Evolutionary conservation across 108 stramenopile species (phyloP).

Genomic region (Thalassiosira profunda): DNA sequence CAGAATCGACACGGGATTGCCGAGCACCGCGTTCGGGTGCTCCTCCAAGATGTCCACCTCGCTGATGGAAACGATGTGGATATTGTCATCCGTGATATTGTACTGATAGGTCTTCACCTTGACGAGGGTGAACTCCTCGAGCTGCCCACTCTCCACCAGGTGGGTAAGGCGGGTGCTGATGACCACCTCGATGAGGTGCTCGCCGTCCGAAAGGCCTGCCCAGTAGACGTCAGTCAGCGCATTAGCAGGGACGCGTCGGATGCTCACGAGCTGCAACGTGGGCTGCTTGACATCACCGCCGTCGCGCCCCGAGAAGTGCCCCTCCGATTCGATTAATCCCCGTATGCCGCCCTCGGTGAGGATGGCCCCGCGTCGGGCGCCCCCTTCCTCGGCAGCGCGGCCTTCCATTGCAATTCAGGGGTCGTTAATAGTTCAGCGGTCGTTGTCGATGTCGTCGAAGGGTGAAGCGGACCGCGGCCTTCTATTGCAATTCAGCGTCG

Average conservation of each 20-base stretch:
- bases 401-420: no score
- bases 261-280: constrained; percentile 40
- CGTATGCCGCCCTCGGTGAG: constrained; percentile 29
- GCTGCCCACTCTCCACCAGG: constrained; percentile 29
- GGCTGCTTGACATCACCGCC: constrained; percentile 26
- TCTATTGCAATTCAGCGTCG: no score
- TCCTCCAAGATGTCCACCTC: constrained; percentile 13
- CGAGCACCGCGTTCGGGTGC: constrained; percentile 9
- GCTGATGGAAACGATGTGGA: constrained; percentile 37
- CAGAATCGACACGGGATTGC: constrained; percentile 35
- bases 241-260: constrained; percentile 51
- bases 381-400: no score
- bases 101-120: constrained; percentile 44
- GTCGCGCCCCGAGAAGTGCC: constrained; percentile 28
- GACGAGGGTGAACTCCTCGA: constrained; percentile 32
- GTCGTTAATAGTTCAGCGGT: no score
- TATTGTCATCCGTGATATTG: constrained; percentile 51
- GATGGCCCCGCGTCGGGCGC: no score
- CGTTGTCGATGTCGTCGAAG: no score
- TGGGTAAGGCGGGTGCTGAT: constrained; percentile 45
- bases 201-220: constrained; percentile 45
- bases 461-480: no score
- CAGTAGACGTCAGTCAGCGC: constrained; percentile 48
- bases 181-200: constrained; percentile 40
- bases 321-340: constrained; percentile 38